Conservation (phyloP, 495 filamentous ascomycete species). For the Neurospora sp. region DNA sequence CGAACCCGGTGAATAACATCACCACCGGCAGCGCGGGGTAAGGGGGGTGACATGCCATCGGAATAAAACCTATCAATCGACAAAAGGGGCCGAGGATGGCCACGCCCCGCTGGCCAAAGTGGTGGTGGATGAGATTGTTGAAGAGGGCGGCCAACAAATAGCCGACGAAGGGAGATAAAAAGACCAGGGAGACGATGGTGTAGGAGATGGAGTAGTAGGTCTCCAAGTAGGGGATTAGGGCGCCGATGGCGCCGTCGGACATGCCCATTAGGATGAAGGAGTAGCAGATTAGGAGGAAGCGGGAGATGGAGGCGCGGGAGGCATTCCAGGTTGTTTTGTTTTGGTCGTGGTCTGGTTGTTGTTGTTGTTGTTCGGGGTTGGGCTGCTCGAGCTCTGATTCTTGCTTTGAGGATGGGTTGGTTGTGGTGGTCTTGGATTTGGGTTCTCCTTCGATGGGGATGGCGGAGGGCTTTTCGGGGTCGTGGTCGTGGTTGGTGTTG, state of each 20-base stretch:
- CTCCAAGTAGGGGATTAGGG: constrained; percentile 37
- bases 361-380: background rate
- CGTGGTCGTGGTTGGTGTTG: background rate
- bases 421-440: background rate
- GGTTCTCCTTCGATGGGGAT: background rate
- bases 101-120: constrained; percentile 64
- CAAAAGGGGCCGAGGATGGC: constrained; percentile 55
- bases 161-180: constrained; percentile 70
- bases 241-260: constrained; percentile 75
- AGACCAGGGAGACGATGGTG: constrained; percentile 68
- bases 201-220: constrained; percentile 63
- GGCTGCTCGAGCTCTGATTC: background rate
- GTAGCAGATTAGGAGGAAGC: constrained; percentile 58
- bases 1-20: constrained; percentile 62
- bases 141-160: constrained; percentile 72
- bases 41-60: constrained; percentile 63
- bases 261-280: constrained; percentile 69
- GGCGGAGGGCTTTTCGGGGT: background rate
- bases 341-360: background rate
- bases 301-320: constrained; percentile 52
- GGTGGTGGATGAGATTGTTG: constrained; percentile 47
- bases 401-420: background rate
- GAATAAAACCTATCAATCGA: constrained; percentile 56
- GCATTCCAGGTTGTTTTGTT: constrained; percentile 50
- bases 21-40: constrained; percentile 65